These are phyloP conservation scores for Vaccinium vitisidaea DNA, from an alignment of 148 eudicot genomes.

Conservation along the genomic window DNA sequence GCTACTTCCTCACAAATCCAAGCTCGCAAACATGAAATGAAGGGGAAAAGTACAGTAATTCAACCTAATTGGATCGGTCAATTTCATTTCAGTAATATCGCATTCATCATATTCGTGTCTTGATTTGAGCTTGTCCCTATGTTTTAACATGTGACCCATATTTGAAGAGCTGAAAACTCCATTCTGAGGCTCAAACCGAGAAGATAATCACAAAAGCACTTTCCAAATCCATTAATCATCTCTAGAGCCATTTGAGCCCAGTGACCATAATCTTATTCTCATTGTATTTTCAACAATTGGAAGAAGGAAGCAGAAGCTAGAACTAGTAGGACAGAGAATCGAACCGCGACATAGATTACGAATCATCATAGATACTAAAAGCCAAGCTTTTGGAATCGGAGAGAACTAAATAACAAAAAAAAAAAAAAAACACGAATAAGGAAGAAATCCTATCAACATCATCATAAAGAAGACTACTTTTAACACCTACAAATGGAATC, in stretches of 20 bases:
- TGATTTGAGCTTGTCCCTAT: neutral
- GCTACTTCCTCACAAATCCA: neutral
- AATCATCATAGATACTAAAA: neutral
- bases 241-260: neutral
- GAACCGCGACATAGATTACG: neutral
- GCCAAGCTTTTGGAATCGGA: no score
- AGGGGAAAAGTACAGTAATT: neutral
- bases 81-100: neutral
- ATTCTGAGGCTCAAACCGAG: neutral
- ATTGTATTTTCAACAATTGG: neutral
- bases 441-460: neutral
- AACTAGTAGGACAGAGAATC: neutral
- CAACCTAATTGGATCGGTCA: neutral
- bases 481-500: neutral
- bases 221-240: neutral
- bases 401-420: no score
- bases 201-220: neutral
- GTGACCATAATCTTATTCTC: neutral
- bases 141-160: neutral
- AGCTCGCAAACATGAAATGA: neutral
- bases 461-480: neutral
- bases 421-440: neutral
- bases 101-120: neutral
- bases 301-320: neutral
- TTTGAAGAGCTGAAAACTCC: neutral